Base-by-base conservation (phyloP, 108 stramenopile species). In the Cylindrotheca closterium region DNA sequence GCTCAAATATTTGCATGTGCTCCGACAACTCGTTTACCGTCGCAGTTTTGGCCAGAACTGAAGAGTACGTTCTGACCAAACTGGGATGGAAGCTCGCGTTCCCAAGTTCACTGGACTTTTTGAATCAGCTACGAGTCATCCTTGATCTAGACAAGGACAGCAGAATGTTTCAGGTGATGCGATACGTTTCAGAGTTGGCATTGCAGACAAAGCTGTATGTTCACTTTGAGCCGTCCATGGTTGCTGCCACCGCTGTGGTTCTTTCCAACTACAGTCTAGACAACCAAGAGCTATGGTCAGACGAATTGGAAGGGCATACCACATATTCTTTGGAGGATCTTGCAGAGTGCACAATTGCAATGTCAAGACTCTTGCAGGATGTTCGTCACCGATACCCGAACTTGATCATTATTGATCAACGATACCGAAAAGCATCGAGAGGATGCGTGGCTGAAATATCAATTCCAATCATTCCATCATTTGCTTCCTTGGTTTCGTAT, bases 101-200 rank as follows among this genome's bases (percentile, higher is more conserved):
- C 24, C 55, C 60, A 5, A 56, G 47, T 22, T 30, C 59, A 19
- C 22, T 55, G 19, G 73, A 65, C 33, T 73, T 73, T 54, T 1
- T 67, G 7, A 1, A 32, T 15, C 22, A 46, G 0, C 60, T 46
- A 49, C 27, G 25, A 30, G 5, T 1, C 10, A 12, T 55, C 12
- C 17, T 47, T 58, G 61, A 27, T 7, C 51, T 63, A 21, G 50
- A 54, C 3, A 42, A 48, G 27, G 54, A 51, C 18, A 2, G 48
- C 27, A 23, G n/a, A 30, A 28, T 48, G 26, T 18, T 12, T 0
- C 29, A 18, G 22, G 15, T 69, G 62, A 45, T 63, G 50, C 31
- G 19, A n/a, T 76, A 76, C 56, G 4, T 76, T 22, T 58, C 57
- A 1, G 68, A 76, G 30, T 53, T 76, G 29, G 60, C 77, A 2